phyloP scores from a whole-genome alignment of 129 eudicot genomes.

The Artemisia argyi region DNA sequence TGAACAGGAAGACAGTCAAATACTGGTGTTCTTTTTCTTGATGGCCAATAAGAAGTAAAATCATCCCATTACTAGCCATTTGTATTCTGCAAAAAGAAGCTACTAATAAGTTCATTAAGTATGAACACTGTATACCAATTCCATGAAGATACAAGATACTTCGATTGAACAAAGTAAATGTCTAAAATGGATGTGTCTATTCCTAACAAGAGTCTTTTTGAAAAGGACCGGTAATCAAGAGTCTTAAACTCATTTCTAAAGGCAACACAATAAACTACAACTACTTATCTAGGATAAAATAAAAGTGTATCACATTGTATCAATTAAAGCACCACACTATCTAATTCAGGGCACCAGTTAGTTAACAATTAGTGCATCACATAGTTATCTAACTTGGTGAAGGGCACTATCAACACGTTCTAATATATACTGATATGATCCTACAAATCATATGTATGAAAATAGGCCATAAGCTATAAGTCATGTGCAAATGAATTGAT shows the following conservation, averaged over 20 bases:
- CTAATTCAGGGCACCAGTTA: too few species aligned
- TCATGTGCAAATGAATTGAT: too few species aligned
- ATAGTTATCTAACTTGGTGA: too few species aligned
- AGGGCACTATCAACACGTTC: too few species aligned
- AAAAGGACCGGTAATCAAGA: too few species aligned
- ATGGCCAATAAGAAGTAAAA: too few species aligned
- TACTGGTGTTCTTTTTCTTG: slow-evolving; percentile 9
- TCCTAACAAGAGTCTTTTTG: neutral
- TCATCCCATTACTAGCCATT: neutral
- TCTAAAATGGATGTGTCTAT: neutral
- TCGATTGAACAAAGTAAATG: neutral
- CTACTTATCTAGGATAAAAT: neutral
- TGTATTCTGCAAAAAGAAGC: slow-evolving; percentile 1
- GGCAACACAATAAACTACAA: neutral
- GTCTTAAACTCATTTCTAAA: neutral
- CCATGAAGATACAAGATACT: neutral
- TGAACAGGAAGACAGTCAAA: neutral
- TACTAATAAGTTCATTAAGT: neutral
- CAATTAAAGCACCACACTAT: too few species aligned
- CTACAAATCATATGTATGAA: too few species aligned
- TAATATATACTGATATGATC: too few species aligned
- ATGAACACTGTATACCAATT: neutral
- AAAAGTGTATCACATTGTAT: too few species aligned
- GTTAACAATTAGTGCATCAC: too few species aligned
- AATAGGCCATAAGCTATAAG: too few species aligned